Evolutionary conservation across 2,329 filamentous ascomycete genomes (phyloP), one percentile per base, ranked within the genome.

Genomic region (Aschersonia sp.): DNA sequence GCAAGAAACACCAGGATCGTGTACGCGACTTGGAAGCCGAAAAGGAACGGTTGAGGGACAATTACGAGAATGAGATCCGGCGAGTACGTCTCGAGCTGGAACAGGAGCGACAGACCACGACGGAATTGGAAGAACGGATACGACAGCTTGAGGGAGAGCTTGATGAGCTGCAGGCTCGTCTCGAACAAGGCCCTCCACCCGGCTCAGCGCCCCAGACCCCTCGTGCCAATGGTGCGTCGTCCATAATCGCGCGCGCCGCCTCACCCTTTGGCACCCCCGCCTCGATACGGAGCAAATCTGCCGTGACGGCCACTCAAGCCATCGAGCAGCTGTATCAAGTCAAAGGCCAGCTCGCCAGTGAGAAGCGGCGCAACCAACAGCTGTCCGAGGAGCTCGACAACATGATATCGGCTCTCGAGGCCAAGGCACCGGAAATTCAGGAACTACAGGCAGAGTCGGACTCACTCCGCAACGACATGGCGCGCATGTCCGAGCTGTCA

Each of bases 341-440:
- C 63, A 85, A 92, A 71, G 72, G 78, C 48, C 77, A 85, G 56
- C 72, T 95, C 35, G 79, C 81, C 4, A 77, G 74, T 4, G 85
- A 94, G 62, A 81, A 82, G 59, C 76, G 84, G 49, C 78, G 81
- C 29, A 87, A 79, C 55, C 79, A 84, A 52, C 79, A 87, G 58
- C 77, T 95, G 9, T 76, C 78, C 14, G 76, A 80, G 39, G 80
- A 90, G 43, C 70, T 97, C 43, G 87, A 95, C 53, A 85, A 92
- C 50, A 86, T 95, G 69, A 78, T 95, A 49, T 76, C 81, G 39
- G 83, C 89, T 49, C 67, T 97, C 39, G 89, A 98, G 62, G 82
- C 82, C 30, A 89, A 86, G 61, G 81, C 83, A 30, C 92, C 92
- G 0, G 88, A 95, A 58, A 78, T 95, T 32, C 82, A 94, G 51